Base-by-base conservation (phyloP, 2,329 filamentous ascomycete genomes). In the Sclerotinia borealis region DNA sequence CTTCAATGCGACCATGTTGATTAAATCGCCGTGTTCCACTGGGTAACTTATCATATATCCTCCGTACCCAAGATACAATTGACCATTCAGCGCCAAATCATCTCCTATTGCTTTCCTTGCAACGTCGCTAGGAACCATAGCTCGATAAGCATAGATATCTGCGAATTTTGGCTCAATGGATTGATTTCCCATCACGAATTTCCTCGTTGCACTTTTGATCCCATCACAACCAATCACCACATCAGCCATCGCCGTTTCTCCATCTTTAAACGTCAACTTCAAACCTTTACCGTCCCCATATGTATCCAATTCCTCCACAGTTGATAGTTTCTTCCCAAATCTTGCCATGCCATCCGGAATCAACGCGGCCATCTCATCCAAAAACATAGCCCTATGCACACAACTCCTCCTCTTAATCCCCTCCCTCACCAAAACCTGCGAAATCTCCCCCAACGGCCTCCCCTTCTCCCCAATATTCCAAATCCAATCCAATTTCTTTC, bases 191-290 rank as follows among this genome's bases (percentile, higher is more conserved):
- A 87, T 75, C 6, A 89, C 72, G 17, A 83, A 71, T 36, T 80
- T 71, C 9, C 86, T 77, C 3, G 82, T 77, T 4, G 77, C 76
- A 0, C 83, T 85, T 70, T 85, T 85, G 69, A 89, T 85, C 0
- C 86, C 86, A 72, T 89, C 86, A 70, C 84, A 86, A 6, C 83
- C 85, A 63, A 89, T 77, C 0, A 85, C 81, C 1, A 78, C 76
- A 64, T 76, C 76, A 36, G 80, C 79, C 31, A 75, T 69, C 0
- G 31, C 43, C 6, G 25, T 41, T 19, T 55, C 43, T 22, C 61
- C 61, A 36, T 63, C 61, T 39, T 50, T 27, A 29, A 63, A 63
- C 4, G 10, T 31, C 22, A 63, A 31, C 17, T 37, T 41, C 37
- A 62, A 56, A 11, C n/a, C n/a, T 36, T 34, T 13, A 9, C 7